Base-by-base conservation (phyloP, 441 rosid species). In the Pelargonium citronellum region DNA sequence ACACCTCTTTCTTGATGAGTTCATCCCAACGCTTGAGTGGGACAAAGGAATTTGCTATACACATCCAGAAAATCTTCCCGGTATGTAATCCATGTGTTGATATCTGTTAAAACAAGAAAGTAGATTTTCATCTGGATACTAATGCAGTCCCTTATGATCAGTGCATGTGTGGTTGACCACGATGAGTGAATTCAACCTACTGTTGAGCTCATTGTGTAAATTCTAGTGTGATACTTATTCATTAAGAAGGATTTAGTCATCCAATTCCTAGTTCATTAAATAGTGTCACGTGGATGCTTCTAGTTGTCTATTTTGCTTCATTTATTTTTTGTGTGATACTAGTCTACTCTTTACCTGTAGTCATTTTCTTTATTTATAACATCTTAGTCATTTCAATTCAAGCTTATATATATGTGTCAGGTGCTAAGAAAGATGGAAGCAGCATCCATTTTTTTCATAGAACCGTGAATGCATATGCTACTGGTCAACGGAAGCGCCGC, bases 41-140 rank as follows among this genome's bases (percentile, higher is more conserved):
- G 85, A 86, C 24, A 78, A 83, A 63, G 99, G 99, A 78, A 95
- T 95, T 74, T 90, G 91, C 74, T 90, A 85, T 79, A 81, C 99
- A 7, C 99, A 95, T 77, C 99, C 99, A 7, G 80, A 87, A 85
- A 86, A 90, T 60, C 97, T 95, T 79, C 97, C 98, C 43, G 98
- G 99, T 90, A 64, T 72, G 64, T 71, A 34, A 47, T 17, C 15
- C 61, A 8, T 0, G 2, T 67, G 58, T 10, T 13, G 12, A 0
- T 5, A 24, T 24, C 6, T 34, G 39, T 30, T 4, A 30, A 46
- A 46, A 10, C 51, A 46, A 46, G 51, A 46, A 1, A 46, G 51
- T 46, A 46, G 49, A 44, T 7, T 44, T 44, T 44, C 49, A 24
- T 24, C 0, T 24, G 0, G 27, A 24, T 0, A 24, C 27, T 24